A percentile compares a stretch with the other conserved stretches of the same genome.
Evolutionary conservation across 164 flowering plant species (phyloP).

Genomic region (Stephania yunnanensis): DNA sequence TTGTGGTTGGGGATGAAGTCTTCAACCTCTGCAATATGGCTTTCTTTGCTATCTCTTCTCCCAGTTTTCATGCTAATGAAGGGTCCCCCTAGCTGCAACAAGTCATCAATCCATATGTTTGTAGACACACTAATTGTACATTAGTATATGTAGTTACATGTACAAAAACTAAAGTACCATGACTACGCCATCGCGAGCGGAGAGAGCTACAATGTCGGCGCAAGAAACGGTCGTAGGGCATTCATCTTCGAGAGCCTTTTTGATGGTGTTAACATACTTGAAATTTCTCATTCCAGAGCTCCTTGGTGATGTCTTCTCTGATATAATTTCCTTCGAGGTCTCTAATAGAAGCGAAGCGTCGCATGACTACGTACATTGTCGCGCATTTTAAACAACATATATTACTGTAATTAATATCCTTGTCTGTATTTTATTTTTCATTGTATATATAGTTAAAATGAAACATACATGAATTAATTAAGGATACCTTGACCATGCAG

Average conservation of each 20-base stretch:
- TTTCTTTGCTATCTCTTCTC: slow-evolving; percentile 54
- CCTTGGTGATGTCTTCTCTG: slow-evolving; percentile 56
- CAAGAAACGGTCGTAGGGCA: slow-evolving; percentile 84
- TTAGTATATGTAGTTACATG: too few species aligned
- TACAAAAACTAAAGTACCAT: slow-evolving; percentile 30
- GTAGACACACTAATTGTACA: too few species aligned
- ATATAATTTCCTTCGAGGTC: slow-evolving; percentile 23
- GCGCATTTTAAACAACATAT: background rate
- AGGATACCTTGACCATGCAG: slow-evolving; percentile 69
- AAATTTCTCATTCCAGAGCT: slow-evolving; percentile 88
- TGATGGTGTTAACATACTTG: slow-evolving; percentile 62
- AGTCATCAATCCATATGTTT: background rate
- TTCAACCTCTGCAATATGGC: slow-evolving; percentile 36
- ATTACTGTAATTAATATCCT: background rate
- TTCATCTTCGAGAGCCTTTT: slow-evolving; percentile 57
- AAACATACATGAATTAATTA: background rate
- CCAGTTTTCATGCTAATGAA: slow-evolving; percentile 64
- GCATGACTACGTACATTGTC: slow-evolving; percentile 54
- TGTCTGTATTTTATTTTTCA: background rate
- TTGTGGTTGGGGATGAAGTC: slow-evolving; percentile 66
- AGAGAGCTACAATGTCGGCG: slow-evolving; percentile 81
- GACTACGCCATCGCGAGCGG: slow-evolving; percentile 69
- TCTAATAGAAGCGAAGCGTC: slow-evolving; percentile 77
- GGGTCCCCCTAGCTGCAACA: slow-evolving; percentile 72
- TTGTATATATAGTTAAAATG: background rate